Evolutionary conservation across 305 asterid species (phyloP).

Genomic region (Solanum hybrid): DNA sequence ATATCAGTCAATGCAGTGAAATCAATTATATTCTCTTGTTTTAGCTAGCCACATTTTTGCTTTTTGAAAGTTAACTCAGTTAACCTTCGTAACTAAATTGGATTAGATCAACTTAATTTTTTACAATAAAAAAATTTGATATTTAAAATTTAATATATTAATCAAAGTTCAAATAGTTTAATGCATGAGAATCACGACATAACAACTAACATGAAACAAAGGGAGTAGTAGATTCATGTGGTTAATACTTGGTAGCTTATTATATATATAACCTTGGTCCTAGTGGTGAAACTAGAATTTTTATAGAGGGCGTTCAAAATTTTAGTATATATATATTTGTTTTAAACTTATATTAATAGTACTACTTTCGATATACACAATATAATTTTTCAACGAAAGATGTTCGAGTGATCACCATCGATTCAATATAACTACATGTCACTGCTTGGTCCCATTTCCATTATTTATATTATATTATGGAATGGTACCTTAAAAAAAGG

Average conservation of each 20-base stretch:
- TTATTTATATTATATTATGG: not conserved
- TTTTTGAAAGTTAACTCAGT: not conserved
- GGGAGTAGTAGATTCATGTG: not conserved
- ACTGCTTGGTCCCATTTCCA: not conserved
- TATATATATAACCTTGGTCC: not conserved
- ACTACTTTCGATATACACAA: not conserved
- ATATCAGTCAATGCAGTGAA: not conserved
- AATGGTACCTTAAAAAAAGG: not conserved
- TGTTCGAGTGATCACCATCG: not conserved
- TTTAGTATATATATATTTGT: too few species aligned
- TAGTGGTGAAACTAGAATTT: too few species aligned
- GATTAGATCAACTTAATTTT: too few species aligned
- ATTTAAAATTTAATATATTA: not conserved
- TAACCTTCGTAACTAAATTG: too few species aligned
- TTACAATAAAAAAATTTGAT: too few species aligned
- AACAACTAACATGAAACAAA: not conserved
- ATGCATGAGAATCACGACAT: not conserved
- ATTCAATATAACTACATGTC: not conserved
- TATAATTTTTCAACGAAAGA: not conserved
- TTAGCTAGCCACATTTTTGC: not conserved
- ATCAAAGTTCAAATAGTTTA: not conserved
- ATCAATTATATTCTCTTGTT: not conserved
- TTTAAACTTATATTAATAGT: too few species aligned
- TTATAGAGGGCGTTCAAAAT: too few species aligned
- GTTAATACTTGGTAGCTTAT: too few species aligned